Base-by-base conservation (phyloP, 2,329 filamentous ascomycete genomes). In the Alternaria brassicae region DNA sequence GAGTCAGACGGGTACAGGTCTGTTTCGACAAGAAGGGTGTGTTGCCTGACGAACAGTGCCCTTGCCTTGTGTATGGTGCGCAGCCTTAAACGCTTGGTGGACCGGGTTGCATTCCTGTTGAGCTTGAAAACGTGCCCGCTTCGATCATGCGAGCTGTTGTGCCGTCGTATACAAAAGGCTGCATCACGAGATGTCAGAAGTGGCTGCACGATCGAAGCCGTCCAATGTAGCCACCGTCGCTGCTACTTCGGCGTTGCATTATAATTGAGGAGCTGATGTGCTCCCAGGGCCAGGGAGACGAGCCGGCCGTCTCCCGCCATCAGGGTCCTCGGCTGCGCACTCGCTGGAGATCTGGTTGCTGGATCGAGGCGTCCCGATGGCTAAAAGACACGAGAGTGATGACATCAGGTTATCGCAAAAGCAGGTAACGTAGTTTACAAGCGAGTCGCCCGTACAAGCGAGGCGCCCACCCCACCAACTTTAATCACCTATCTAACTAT, bases 271-370 rank as follows among this genome's bases (percentile, higher is more conserved):
- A 57, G 37, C 52, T 28, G 32, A 53, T 48, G 51, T 55, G 62
- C 60, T 60, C 65, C 65, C 65, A 65, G 45, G 42, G 25, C 37
- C 32, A 41, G 47, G 65, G 65, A 68, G 65, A 68, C 65, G 65
- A 68, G 30, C 55, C 48, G 55, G 44, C 66, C 65, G 63, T 66
- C 63, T 68, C 63, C 65, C 58, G 39, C 44, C 25, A 53, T 41
- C 53, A 66, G 63, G 65, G 60, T 61, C 40, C 30, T 52, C 49
- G 41, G 36, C 41, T 56, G 48, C 32, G 34, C 47, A 53, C 36
- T 54, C 40, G 61, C 66, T 66, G 45, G 56, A 30, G 45, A 32
- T 34, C 19, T 41, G 48, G 47, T 21, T 40, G 56, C 53, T 53
- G 58, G 56, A 49, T 61, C 54, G 40, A 50, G 21, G 44, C 44